A percentile compares a stretch with the other conserved stretches of the same genome.
Evolutionary conservation across 2,329 filamentous ascomycete genomes (phyloP).

Genomic region (Colletotrichum higginsianum): DNA sequence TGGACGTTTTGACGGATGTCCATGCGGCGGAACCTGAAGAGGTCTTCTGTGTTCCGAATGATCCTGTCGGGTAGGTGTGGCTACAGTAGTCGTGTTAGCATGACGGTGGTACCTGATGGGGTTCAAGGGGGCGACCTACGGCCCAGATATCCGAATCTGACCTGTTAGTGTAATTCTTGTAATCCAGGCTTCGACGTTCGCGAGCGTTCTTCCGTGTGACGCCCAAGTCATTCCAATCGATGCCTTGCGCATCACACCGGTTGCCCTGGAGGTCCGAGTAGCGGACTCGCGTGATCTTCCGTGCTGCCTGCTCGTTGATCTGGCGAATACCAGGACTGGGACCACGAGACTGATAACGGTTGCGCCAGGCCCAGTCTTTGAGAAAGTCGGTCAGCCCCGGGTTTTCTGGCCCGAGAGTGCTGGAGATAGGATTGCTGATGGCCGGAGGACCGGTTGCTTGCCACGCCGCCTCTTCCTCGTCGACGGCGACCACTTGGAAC

Average conservation of each 20-base stretch:
- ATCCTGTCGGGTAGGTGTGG: conserved; percentile 48
- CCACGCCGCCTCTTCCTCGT: conserved; percentile 36
- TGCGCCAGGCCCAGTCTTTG: conserved; percentile 60
- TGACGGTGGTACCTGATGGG: not conserved
- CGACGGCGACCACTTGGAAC: conserved; percentile 15
- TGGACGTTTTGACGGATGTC: conserved; percentile 67
- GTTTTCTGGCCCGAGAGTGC: conserved; percentile 64
- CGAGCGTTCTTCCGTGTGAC: conserved; percentile 66
- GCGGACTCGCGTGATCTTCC: conserved; percentile 36
- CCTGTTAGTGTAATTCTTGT: conserved; percentile 73
- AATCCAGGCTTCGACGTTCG: conserved; percentile 62
- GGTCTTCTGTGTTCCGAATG: conserved; percentile 61
- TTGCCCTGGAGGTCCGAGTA: conserved; percentile 70
- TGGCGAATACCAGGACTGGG: conserved; percentile 51
- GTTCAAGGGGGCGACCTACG: conserved; percentile 55
- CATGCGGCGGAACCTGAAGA: conserved; percentile 73
- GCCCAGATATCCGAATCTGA: conserved; percentile 61
- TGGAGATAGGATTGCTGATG: conserved; percentile 47
- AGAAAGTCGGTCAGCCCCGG: conserved; percentile 66
- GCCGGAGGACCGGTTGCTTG: conserved; percentile 33
- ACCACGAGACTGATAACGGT: conserved; percentile 40
- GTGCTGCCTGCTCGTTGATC: conserved; percentile 50
- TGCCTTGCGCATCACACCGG: conserved; percentile 70
- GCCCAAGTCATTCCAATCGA: conserved; percentile 69
- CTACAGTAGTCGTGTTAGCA: conserved; percentile 36